Conservation (phyloP, 176 grass and related monocot species). For the Aegilops speltoides region DNA sequence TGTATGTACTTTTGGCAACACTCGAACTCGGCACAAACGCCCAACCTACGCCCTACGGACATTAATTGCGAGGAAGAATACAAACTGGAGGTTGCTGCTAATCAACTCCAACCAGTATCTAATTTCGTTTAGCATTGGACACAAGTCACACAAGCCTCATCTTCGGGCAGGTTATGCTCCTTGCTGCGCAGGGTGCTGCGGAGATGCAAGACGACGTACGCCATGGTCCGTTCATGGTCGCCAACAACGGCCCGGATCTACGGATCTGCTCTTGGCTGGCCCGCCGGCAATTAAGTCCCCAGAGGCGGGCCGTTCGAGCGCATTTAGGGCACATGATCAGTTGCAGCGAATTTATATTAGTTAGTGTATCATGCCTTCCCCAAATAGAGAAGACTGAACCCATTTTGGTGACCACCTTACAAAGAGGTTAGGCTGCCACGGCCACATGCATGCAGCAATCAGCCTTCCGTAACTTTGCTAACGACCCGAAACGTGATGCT, state of each 20-base stretch:
- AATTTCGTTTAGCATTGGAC: neutral
- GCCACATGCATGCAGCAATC: too few relatives aligned
- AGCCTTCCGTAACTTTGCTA: too few relatives aligned
- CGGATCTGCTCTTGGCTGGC: neutral
- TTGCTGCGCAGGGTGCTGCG: neutral
- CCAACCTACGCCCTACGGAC: too few relatives aligned
- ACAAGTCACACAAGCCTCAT: neutral
- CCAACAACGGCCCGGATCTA: constrained; percentile 1
- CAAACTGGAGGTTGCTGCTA: neutral
- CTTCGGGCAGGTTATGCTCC: constrained; percentile 15
- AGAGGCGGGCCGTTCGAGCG: neutral
- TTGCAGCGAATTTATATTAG: neutral
- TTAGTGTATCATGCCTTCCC: neutral
- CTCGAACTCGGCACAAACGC: too few relatives aligned
- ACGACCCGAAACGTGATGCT: too few relatives aligned
- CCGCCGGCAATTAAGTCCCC: neutral
- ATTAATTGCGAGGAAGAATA: neutral
- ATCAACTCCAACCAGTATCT: neutral
- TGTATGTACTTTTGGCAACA: too few relatives aligned
- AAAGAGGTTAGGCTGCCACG: too few relatives aligned
- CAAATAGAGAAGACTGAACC: too few relatives aligned
- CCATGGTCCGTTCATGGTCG: neutral
- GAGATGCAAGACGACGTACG: neutral
- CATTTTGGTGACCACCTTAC: too few relatives aligned
- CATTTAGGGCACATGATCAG: neutral